Evolutionary conservation across 257 asterid species (phyloP), one percentile per base, ranked within the genome.

Genomic region (Nicotiana tabacum): DNA sequence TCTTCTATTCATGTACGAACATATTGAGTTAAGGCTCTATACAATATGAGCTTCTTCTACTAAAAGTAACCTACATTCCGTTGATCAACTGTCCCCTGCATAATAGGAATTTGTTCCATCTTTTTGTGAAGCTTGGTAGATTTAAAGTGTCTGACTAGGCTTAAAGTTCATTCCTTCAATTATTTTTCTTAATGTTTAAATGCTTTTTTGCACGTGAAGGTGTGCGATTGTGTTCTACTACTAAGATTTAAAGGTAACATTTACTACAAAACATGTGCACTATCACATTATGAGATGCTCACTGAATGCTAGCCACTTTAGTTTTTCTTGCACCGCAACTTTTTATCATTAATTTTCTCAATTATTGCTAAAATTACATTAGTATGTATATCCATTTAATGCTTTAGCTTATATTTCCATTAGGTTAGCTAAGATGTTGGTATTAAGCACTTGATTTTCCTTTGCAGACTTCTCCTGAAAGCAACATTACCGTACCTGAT

Each of bases 401-500:
- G 21, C 21, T 21, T 21, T 21, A 21, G 21, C 21, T 21, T 21
- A 21, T 21, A 21, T 21, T 21, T 21, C 21, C 21, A 21, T 21
- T 21, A 21, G 21, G 21, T 43, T 58, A 9, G 8, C 5, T 30
- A 29, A 18, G 55, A n/a, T 68, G 51, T 37, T 5, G 53, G 51
- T 16, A 32, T 83, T 70, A 33, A 12, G 35, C 46, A 62, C n/a
- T 85, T 11, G n/a, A 62, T 66, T 39, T 82, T 61, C 83, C 82
- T 66, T 78, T 84, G 70, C 88, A 92, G 98, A 90, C 95, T 92
- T 86, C 87, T 92, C 57, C 90, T 84, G 27, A 90, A 85, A 86
- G 92, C 88, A 81, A 83, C 21, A 21, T 21, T 21, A 21, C 21
- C 21, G 21, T 21, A 21, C 21, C 21, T 21, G 21, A 21, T 21